Evolutionary conservation across 1,139 yeast species (phyloP).

Genomic region (Pneumocystis murina): DNA sequence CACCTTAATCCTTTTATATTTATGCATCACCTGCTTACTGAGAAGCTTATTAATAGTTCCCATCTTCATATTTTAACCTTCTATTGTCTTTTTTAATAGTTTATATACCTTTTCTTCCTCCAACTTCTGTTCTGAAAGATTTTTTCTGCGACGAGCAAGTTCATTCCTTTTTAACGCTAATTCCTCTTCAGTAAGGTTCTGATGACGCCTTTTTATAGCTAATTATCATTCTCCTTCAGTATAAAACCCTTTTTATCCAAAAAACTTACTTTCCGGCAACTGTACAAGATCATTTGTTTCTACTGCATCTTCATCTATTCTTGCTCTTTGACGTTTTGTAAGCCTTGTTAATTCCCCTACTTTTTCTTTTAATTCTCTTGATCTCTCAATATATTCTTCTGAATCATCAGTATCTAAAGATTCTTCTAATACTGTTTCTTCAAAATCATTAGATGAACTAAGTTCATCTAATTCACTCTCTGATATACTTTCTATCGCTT

Average conservation of each 20-base stretch:
- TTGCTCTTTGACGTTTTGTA: conserved; percentile 31
- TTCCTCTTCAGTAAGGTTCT: conserved; percentile 65
- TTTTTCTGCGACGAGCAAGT: conserved; percentile 74
- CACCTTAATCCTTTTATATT: not conserved
- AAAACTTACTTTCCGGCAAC: conserved; percentile 14
- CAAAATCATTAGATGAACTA: not conserved
- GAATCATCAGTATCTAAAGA: not conserved
- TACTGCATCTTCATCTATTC: conserved; percentile 17
- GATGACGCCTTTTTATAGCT: conserved; percentile 23
- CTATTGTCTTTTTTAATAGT: not conserved
- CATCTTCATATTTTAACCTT: not conserved
- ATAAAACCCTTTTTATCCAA: not conserved
- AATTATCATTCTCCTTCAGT: not conserved
- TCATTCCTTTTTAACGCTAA: conserved; percentile 70
- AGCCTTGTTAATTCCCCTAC: conserved; percentile 24
- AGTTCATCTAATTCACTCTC: not conserved
- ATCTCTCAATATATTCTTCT: not conserved
- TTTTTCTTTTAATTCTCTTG: conserved; percentile 10
- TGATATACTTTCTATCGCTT: conserved; percentile 17
- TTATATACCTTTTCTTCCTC: conserved; percentile 60
- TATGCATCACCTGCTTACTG: not conserved
- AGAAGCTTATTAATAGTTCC: not conserved
- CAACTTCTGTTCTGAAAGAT: conserved; percentile 62
- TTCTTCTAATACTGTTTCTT: not conserved
- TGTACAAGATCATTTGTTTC: conserved; percentile 16